Conservation (phyloP, 2,329 filamentous ascomycete species). For the Aspergillus ochraceoroseus region DNA sequence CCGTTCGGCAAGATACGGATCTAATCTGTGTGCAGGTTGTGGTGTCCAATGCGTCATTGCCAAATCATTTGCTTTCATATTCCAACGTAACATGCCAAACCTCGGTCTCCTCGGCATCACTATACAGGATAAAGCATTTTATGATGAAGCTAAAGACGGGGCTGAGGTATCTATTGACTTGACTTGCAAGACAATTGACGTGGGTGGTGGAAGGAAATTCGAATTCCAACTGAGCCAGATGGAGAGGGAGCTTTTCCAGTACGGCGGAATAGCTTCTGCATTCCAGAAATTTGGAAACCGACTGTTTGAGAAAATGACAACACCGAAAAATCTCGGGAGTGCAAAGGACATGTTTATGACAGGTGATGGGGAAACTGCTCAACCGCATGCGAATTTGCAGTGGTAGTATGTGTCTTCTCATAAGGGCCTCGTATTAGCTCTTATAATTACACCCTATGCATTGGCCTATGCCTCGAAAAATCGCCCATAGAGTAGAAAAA, state of each 20-base stretch:
- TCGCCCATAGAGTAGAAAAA: too few relatives aligned
- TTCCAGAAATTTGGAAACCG: slow-evolving; percentile 39
- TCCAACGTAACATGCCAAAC: slow-evolving; percentile 44
- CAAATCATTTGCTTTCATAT: slow-evolving; percentile 47
- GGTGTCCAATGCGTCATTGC: slow-evolving; percentile 45
- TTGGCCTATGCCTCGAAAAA: too few relatives aligned
- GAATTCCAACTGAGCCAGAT: slow-evolving; percentile 32
- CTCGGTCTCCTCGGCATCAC: slow-evolving; percentile 45
- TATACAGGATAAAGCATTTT: slow-evolving; percentile 41
- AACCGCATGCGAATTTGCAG: background rate
- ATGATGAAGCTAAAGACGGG: slow-evolving; percentile 31
- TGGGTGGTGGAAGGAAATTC: slow-evolving; percentile 25
- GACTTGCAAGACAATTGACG: slow-evolving; percentile 18
- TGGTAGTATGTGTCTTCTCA: too few relatives aligned
- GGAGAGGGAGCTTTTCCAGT: slow-evolving; percentile 37
- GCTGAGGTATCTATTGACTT: slow-evolving; percentile 39
- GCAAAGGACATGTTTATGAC: background rate
- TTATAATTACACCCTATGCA: too few relatives aligned
- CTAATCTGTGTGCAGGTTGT: slow-evolving; percentile 6
- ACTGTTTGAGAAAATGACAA: slow-evolving; percentile 28
- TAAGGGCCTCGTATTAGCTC: too few relatives aligned
- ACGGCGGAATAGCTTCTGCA: slow-evolving; percentile 40
- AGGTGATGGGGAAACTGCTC: too few relatives aligned
- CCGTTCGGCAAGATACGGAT: background rate
- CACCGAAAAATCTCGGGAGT: slow-evolving; percentile 5